A percentile compares a stretch with the other conserved stretches of the same genome.
Conservation (phyloP, 2,329 filamentous ascomycete species). For the Cladosporium sp. region DNA sequence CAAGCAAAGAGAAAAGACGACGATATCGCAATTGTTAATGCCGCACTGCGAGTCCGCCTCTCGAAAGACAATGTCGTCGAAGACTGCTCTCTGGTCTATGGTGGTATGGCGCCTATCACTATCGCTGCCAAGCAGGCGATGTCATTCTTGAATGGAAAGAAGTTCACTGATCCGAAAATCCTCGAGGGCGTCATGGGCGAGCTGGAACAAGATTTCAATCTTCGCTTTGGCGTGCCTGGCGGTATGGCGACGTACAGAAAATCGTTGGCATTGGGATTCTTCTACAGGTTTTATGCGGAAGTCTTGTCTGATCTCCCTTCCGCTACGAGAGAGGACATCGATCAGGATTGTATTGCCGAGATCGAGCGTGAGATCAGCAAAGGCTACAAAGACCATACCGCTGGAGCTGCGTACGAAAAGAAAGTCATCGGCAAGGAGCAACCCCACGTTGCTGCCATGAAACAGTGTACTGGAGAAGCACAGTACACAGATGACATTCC, state of each 20-base stretch:
- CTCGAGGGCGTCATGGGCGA: slow-evolving; percentile 86
- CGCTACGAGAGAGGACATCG: slow-evolving; percentile 49
- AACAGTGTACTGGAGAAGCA: slow-evolving; percentile 89
- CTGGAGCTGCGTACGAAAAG: slow-evolving; percentile 72
- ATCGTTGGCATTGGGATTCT: slow-evolving; percentile 85
- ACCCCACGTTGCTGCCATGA: slow-evolving; percentile 82
- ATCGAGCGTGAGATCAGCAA: slow-evolving; percentile 79
- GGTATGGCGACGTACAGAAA: slow-evolving; percentile 97
- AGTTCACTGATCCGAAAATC: slow-evolving; percentile 73
- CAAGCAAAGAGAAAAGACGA: slow-evolving; percentile 97
- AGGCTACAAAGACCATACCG: slow-evolving; percentile 71
- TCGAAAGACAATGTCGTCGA: slow-evolving; percentile 65
- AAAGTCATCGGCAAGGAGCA: slow-evolving; percentile 80
- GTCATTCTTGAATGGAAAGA: slow-evolving; percentile 69
- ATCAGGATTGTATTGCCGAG: slow-evolving; percentile 73
- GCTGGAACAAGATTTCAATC: slow-evolving; percentile 82
- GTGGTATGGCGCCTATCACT: slow-evolving; percentile 90
- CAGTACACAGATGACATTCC: slow-evolving; percentile 97
- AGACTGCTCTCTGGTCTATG: slow-evolving; percentile 78
- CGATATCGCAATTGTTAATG: slow-evolving; percentile 95
- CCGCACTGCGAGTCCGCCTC: slow-evolving; percentile 71
- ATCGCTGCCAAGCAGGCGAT: slow-evolving; percentile 78
- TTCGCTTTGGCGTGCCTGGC: slow-evolving; percentile 85
- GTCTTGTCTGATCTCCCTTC: slow-evolving; percentile 58
- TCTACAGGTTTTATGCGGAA: slow-evolving; percentile 96